These are phyloP conservation scores for Zygoascus biomembranicola DNA, from an alignment of 805 yeast genomes.

Conservation along the genomic window DNA sequence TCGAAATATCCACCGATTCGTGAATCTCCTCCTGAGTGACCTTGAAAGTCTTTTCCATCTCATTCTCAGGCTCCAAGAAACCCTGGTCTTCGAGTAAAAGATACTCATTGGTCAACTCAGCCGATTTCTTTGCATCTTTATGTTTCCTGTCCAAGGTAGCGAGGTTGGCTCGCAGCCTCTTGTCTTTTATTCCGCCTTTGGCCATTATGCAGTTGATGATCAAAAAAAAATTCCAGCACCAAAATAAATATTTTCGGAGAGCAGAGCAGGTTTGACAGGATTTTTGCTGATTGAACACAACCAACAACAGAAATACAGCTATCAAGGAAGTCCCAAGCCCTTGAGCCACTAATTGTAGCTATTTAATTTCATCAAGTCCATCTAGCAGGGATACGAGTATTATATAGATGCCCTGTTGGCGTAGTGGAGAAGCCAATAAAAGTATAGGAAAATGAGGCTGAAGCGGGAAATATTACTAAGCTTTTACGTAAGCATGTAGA, in stretches of 20 bases:
- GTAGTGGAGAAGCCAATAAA: no score
- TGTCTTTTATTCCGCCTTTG: constrained; percentile 37
- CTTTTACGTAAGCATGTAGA: no score
- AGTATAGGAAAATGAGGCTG: neutral
- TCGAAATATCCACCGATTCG: constrained; percentile 65
- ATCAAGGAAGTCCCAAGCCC: no score
- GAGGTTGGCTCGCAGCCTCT: constrained; percentile 55
- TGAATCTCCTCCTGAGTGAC: constrained; percentile 74
- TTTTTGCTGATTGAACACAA: no score
- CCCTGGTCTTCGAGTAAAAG: constrained; percentile 81
- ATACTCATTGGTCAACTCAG: constrained; percentile 71
- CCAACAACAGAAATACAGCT: no score
- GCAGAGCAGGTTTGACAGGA: no score
- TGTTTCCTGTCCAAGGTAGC: constrained; percentile 63
- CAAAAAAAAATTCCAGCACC: neutral
- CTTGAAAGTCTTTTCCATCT: constrained; percentile 84
- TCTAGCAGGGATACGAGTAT: no score
- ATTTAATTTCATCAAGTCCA: no score
- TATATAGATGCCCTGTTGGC: no score
- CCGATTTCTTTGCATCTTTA: constrained; percentile 70
- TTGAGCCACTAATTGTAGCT: no score
- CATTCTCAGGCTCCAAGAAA: constrained; percentile 82
- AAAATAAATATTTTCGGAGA: neutral
- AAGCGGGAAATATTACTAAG: no score
- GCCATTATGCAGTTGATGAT: neutral